Conservation (phyloP, 495 filamentous ascomycete genomes). For the Xylaria acuta region DNA sequence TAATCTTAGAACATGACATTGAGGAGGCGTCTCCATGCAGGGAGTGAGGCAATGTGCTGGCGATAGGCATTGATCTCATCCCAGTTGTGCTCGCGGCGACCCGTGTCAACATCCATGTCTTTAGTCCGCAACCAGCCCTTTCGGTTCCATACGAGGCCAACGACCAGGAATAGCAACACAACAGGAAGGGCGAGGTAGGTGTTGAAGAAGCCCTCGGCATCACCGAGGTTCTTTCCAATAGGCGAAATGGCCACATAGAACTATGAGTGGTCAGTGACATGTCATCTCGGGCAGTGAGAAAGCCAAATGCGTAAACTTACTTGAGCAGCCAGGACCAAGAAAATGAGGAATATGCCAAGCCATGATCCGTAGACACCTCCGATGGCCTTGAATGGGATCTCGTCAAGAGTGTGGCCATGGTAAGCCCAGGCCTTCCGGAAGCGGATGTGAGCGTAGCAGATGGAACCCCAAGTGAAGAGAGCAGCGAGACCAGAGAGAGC, state of each 20-base stretch:
- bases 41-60: slow-evolving; percentile 51
- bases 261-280: slow-evolving; percentile 39
- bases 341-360: slow-evolving; percentile 64
- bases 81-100: slow-evolving; percentile 64
- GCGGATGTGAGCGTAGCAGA: slow-evolving; percentile 62
- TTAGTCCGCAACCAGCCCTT: slow-evolving; percentile 57
- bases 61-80: slow-evolving; percentile 58
- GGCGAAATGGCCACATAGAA: slow-evolving; percentile 61
- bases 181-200: slow-evolving; percentile 66
- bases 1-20: slow-evolving; percentile 53
- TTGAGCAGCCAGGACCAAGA: slow-evolving; percentile 69
- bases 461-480: slow-evolving; percentile 63
- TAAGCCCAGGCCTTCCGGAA: slow-evolving; percentile 69
- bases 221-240: slow-evolving; percentile 47
- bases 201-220: slow-evolving; percentile 65
- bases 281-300: not conserved
- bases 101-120: slow-evolving; percentile 70
- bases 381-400: slow-evolving; percentile 72
- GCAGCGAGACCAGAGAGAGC: slow-evolving; percentile 61
- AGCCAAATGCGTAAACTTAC: slow-evolving; percentile 40
- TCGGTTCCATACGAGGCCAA: slow-evolving; percentile 67
- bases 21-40: slow-evolving; percentile 56
- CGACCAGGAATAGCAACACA: slow-evolving; percentile 61
- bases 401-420: slow-evolving; percentile 68
- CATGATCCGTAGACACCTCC: slow-evolving; percentile 73